Conservation (phyloP, 495 filamentous ascomycete genomes). For the Aspergillus panamensis region DNA sequence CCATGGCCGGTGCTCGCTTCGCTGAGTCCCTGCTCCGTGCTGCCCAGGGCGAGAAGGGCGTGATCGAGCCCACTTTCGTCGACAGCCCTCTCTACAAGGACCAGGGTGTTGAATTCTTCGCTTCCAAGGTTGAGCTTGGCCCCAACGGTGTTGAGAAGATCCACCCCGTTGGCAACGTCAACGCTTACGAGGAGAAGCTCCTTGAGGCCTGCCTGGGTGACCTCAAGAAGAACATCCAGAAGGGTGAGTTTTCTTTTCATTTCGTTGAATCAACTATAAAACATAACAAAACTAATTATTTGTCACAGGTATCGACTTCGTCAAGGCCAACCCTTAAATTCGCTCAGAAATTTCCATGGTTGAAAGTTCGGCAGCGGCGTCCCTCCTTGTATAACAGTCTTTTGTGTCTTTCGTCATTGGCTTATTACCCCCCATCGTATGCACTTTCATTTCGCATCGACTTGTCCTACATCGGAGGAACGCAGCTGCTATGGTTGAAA, state of each 20-base stretch:
- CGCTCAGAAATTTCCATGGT: conserved; percentile 15
- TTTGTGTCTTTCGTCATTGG: conserved; percentile 12
- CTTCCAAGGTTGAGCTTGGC: conserved; percentile 89
- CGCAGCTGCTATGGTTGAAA: conserved; percentile 18
- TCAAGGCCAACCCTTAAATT: conserved; percentile 65
- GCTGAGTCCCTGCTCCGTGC: conserved; percentile 92
- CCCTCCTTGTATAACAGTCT: conserved; percentile 33
- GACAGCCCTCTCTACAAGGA: conserved; percentile 97
- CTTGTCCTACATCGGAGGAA: conserved; percentile 24
- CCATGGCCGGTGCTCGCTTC: conserved; percentile 96
- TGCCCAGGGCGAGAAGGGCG: conserved; percentile 87
- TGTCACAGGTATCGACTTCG: conserved; percentile 52
- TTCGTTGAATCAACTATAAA: neutral
- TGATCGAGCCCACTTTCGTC: conserved; percentile 94
- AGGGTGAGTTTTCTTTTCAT: conserved; percentile 44
- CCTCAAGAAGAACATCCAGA: conserved; percentile 84
- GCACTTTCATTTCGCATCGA: conserved; percentile 14
- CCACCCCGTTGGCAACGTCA: conserved; percentile 74
- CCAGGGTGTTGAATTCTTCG: conserved; percentile 93
- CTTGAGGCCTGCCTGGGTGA: conserved; percentile 78
- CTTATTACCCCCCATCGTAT: conserved; percentile 15
- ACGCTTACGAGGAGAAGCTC: conserved; percentile 81
- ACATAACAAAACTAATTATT: neutral
- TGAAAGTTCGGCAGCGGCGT: conserved; percentile 22
- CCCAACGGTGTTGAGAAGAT: conserved; percentile 95